Percentiles rank a stretch among this genome's conserved stretches.
Evolutionary conservation across 176 grass and related monocot species (phyloP).

Genomic region (Oryza rufipogon): DNA sequence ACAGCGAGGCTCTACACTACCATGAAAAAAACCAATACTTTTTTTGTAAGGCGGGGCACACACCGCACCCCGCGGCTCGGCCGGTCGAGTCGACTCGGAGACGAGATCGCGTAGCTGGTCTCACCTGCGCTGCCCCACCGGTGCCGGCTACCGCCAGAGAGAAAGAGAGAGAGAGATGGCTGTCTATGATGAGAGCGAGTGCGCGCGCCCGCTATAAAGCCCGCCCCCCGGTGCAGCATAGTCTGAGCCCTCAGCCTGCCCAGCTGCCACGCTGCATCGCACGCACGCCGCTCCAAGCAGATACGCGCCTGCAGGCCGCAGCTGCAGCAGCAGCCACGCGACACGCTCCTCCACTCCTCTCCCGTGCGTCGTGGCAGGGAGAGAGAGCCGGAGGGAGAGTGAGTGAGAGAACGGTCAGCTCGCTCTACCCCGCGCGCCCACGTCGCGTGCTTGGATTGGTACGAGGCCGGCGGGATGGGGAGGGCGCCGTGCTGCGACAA

Average conservation of each 20-base stretch:
- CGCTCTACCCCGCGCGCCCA: background rate
- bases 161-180: no score
- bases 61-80: background rate
- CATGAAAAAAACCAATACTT: background rate
- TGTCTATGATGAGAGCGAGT: no score
- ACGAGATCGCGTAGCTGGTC: background rate
- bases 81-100: conserved; percentile 3
- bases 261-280: background rate
- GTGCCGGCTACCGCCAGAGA: no score
- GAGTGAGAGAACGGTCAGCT: background rate
- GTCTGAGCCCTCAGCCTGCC: background rate
- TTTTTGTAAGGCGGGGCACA: background rate
- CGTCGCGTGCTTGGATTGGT: no score
- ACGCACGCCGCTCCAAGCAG: background rate
- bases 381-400: background rate
- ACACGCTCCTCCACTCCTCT: background rate
- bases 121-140: background rate
- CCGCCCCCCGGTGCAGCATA: background rate
- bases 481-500: conserved; percentile 95
- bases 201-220: background rate
- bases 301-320: background rate
- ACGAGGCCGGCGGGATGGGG: conserved; percentile 49
- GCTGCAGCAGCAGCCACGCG: no score
- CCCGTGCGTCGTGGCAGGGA: background rate
- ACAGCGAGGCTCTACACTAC: background rate